Evolutionary conservation across 2,329 filamentous ascomycete genomes (phyloP).

Genomic region (Xylariales sp.): DNA sequence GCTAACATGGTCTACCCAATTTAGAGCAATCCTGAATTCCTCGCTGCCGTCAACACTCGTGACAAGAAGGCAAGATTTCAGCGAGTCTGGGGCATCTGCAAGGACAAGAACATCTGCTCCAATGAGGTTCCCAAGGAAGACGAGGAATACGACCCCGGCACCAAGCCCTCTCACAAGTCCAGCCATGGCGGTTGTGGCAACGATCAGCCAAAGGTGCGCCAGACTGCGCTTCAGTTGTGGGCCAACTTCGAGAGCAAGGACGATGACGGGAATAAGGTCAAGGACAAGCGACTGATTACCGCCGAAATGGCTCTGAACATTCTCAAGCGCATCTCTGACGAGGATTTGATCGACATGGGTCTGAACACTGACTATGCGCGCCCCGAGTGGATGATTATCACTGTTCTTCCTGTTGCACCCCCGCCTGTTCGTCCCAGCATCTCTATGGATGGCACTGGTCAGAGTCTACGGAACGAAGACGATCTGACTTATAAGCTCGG

Average conservation of each 20-base stretch:
- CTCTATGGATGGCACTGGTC: conserved; percentile 89
- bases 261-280: conserved; percentile 68
- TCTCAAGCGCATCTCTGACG: conserved; percentile 76
- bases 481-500: conserved; percentile 99
- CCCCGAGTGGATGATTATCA: conserved; percentile 97
- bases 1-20: conserved; percentile 52
- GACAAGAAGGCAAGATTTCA: conserved; percentile 95
- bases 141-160: conserved; percentile 58
- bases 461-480: conserved; percentile 91
- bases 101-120: conserved; percentile 80
- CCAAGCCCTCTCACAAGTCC: conserved; percentile 44
- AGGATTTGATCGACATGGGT: conserved; percentile 81
- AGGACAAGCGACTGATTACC: conserved; percentile 77
- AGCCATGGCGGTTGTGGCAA: conserved; percentile 93
- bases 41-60: conserved; percentile 74
- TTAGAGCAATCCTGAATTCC: conserved; percentile 80
- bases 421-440: conserved; percentile 96
- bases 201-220: conserved; percentile 79
- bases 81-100: conserved; percentile 85
- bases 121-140: conserved; percentile 69
- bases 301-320: conserved; percentile 82
- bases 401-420: conserved; percentile 89
- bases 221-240: conserved; percentile 78
- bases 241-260: conserved; percentile 70
- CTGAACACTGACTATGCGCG: conserved; percentile 92